Base-by-base conservation (phyloP, 805 yeast species). In the Saccharomycopsis javanensis region DNA sequence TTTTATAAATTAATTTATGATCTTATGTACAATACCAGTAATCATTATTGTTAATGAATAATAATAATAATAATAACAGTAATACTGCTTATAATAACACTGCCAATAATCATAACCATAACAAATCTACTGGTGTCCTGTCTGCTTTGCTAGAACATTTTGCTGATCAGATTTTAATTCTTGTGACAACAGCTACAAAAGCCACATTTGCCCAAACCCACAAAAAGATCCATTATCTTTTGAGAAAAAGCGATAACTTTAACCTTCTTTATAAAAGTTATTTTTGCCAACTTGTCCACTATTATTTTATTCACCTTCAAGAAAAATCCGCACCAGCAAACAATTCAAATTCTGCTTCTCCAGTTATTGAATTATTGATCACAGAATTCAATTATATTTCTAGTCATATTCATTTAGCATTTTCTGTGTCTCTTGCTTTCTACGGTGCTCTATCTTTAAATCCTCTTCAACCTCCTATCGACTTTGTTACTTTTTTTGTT, bases 81-180 rank as follows among this genome's bases (percentile, higher is more conserved):
- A 27, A 6, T 48, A 20, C 27, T 42, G 28, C 48, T 42, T 13
- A 25, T 16, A 34, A 13, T 15, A 35, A 20, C 38, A 51, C 31
- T 33, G 4, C 13, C 18, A 50, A n/a, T n/a, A n/a, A n/a, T n/a
- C n/a, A n/a, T n/a, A n/a, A n/a, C n/a, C n/a, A n/a, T n/a, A n/a
- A 51, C 30, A 35, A 35, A 13, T 11, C 37, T 16, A 31, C 28
- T 38, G 15, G 23, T 35, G 20, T 27, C 38, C 57, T 31, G 10
- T 25, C 48, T 18, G 23, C 28, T 15, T 51, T 57, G 30, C 23
- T 51, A 8, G 46, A 64, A 64, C 78, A 79, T 54, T 68, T 76
- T 50, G 65, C 75, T 58, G 76, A 81, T 35, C 88, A 84, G 68
- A 65, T 84, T 46, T 73, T 79, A 18, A 72, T 83, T 53, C 69